Percentiles rank a stretch among this genome's conserved stretches.
These are phyloP conservation scores for Neoboletus magnificus DNA, from an alignment of 768 basidiomycete species.

Conservation along the genomic window DNA sequence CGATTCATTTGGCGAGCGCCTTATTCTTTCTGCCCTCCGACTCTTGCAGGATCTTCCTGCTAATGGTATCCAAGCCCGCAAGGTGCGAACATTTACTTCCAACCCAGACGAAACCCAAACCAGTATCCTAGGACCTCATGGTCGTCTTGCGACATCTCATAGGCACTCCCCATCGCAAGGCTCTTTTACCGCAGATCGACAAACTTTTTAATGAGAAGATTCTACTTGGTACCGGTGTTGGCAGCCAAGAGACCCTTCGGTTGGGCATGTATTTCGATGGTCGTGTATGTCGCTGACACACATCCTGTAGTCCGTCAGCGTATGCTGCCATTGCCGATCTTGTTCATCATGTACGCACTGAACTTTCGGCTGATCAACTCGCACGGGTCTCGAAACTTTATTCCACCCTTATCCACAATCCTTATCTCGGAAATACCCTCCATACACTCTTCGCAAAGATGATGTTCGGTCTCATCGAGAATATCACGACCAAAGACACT, in stretches of 20 bases:
- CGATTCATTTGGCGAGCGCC: conserved; percentile 72
- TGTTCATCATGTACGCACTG: conserved; percentile 84
- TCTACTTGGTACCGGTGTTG: conserved; percentile 78
- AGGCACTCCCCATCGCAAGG: conserved; percentile 70
- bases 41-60: conserved; percentile 91
- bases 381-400: conserved; percentile 78
- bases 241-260: conserved; percentile 84
- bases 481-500: conserved; percentile 73
- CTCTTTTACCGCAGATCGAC: conserved; percentile 79
- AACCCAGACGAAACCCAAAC: neutral
- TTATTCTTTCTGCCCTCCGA: conserved; percentile 79
- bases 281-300: conserved; percentile 1
- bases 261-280: conserved; percentile 28
- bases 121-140: conserved; percentile 69
- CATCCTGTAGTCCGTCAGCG: conserved; percentile 57
- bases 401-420: conserved; percentile 86
- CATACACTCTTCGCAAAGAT: conserved; percentile 93
- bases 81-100: conserved; percentile 42
- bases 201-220: conserved; percentile 90
- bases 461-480: conserved; percentile 85
- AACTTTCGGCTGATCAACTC: conserved; percentile 75
- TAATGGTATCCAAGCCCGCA: conserved; percentile 76
- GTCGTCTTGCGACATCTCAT: conserved; percentile 90
- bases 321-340: conserved; percentile 91
- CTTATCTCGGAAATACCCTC: conserved; percentile 71